phyloP scores from a whole-genome alignment of 2,329 filamentous ascomycete genomes.

The Ambrosiella beaveri region DNA sequence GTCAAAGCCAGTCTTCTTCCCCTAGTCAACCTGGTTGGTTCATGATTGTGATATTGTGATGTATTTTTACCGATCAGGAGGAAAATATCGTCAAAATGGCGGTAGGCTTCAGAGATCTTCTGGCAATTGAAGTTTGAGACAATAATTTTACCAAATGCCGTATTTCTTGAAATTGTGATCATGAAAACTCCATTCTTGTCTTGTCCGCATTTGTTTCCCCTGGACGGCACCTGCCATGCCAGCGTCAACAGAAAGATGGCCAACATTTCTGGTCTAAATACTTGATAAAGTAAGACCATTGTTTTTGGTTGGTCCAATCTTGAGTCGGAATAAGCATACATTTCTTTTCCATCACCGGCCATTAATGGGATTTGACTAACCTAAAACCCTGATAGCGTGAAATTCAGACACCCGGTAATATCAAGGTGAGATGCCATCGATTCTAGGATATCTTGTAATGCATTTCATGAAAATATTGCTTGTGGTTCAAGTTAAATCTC shows the following conservation, averaged over 20 bases:
- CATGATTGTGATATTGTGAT: background rate
- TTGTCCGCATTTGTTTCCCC: background rate
- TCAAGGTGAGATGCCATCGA: too few relatives aligned
- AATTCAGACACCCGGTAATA: too few relatives aligned
- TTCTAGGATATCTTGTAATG: too few relatives aligned
- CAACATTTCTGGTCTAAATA: background rate
- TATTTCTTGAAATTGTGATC: background rate
- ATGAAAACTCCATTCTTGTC: background rate
- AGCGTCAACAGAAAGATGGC: background rate
- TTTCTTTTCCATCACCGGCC: too few relatives aligned
- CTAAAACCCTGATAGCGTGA: too few relatives aligned
- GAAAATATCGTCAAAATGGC: background rate
- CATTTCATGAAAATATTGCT: too few relatives aligned
- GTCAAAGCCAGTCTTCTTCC: background rate
- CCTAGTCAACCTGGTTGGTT: background rate
- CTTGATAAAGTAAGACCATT: too few relatives aligned
- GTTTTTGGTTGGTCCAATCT: too few relatives aligned
- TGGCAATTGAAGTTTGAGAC: background rate
- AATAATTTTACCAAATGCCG: background rate
- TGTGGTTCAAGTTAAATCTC: too few relatives aligned
- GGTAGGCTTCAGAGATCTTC: background rate
- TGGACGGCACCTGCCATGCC: background rate
- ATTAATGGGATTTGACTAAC: too few relatives aligned
- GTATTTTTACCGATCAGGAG: background rate
- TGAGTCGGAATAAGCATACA: too few relatives aligned